Evolutionary conservation across 179 eudicot species (phyloP), one percentile per base, ranked within the genome.

Genomic region (Carnegiea gigantea): DNA sequence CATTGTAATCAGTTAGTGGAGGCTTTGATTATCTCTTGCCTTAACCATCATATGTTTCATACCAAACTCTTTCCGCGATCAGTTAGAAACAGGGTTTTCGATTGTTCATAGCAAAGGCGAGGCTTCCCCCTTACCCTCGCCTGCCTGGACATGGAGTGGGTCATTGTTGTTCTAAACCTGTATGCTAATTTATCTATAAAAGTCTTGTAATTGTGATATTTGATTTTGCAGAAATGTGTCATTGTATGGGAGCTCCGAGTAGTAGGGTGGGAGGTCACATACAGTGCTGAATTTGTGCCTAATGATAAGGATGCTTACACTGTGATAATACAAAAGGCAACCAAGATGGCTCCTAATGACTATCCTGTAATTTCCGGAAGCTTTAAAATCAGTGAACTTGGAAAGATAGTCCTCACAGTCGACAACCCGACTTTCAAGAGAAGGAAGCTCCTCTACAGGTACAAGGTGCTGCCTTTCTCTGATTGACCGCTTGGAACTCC

Each of bases 211-310:
- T 38, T 70, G 0, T 20, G 28, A 26, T 72, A 11, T 49, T 62
- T 48, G 80, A 59, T 44, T 20, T 78, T 64, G 20, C 87, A 90
- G 93, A 85, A 81, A 26, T 82, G 89, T 78, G 81, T 87, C 14
- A 82, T 92, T 78, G 90, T 85, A 38, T 92, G 96, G 96, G 94
- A 92, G 81, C 87, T 84, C 28, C 84, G 96, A 88, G 92, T 90
- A 21, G 85, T 90, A 6, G 96, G 96, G 10, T 88, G 96, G 92
- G 96, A 92, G 2, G 86, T 92, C 46, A 80, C 79, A 14, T 90
- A 88, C 64, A 89, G 90, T 73, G 96, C 96, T 33, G 96, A 92
- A 80, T 92, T 91, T 62, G 90, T 86, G 57, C 96, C 96, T 0
- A 84, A 79, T 49, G 80, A 87, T 0, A 90, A 90, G 30, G 93